These are phyloP conservation scores for Drosera spatulata DNA, from an alignment of 179 eudicot species.

Conservation along the genomic window DNA sequence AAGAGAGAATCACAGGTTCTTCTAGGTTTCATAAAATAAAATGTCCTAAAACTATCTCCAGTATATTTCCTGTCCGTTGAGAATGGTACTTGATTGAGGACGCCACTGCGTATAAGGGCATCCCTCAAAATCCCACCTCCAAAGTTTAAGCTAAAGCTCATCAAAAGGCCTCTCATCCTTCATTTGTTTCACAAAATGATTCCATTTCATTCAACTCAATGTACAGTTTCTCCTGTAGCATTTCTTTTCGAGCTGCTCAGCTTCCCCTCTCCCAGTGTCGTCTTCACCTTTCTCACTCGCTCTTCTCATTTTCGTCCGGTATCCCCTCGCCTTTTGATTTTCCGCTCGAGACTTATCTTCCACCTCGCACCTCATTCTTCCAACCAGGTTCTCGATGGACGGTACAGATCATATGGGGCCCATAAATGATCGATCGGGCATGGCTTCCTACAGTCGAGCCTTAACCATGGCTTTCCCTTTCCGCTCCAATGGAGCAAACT, in stretches of 20 bases:
- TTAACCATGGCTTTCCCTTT: conserved; percentile 62
- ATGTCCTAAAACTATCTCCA: too few relatives aligned
- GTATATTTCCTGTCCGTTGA: too few relatives aligned
- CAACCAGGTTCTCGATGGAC: conserved; percentile 25
- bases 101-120: background rate
- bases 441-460: conserved; percentile 51
- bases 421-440: conserved; percentile 52
- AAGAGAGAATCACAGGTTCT: too few relatives aligned
- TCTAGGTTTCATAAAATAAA: too few relatives aligned
- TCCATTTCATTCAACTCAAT: background rate
- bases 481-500: conserved; percentile 73
- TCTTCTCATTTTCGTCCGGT: background rate
- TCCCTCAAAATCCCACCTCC: background rate
- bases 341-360: background rate
- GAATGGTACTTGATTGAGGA: too few relatives aligned
- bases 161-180: background rate
- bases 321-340: background rate
- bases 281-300: background rate
- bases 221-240: background rate
- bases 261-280: background rate
- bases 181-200: background rate
- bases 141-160: background rate
- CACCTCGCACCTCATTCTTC: conserved; percentile 22
- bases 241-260: background rate
- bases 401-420: conserved; percentile 63